phyloP scores from a whole-genome alignment of 2,329 filamentous ascomycete genomes.

The Magnaporthiopsis rhizophila region DNA sequence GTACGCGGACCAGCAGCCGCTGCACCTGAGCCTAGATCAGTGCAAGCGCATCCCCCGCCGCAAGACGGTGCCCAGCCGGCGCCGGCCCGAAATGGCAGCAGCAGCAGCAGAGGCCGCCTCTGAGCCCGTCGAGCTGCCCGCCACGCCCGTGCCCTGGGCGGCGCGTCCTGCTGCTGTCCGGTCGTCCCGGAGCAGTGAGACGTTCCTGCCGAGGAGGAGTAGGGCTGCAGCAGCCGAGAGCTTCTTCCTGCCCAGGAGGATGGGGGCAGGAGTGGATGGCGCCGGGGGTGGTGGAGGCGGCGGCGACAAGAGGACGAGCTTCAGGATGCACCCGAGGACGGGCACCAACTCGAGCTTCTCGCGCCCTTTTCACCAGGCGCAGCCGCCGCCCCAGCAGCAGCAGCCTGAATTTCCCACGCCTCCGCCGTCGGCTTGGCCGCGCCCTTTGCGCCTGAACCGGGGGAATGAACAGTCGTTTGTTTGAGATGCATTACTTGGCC shows the following conservation, averaged over 20 bases:
- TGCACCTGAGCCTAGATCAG: conserved; percentile 4
- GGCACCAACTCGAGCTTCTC: background rate
- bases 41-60: conserved; percentile 7
- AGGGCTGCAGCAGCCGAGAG: background rate
- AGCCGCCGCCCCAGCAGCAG: background rate
- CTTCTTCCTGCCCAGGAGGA: background rate
- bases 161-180: background rate
- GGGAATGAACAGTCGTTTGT: background rate
- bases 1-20: background rate
- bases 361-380: background rate
- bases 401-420: background rate
- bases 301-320: background rate
- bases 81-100: background rate
- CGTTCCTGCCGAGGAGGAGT: background rate
- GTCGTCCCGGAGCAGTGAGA: background rate
- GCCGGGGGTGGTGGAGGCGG: too few species aligned
- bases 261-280: too few species aligned
- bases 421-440: background rate
- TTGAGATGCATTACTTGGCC: background rate
- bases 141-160: conserved; percentile 14
- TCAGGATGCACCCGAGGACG: background rate
- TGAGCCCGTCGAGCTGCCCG: conserved; percentile 12
- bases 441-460: background rate
- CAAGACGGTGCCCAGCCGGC: conserved; percentile 5
- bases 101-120: background rate